phyloP scores from a whole-genome alignment of 1,139 yeast species.

The Torulaspora pretoriensis region DNA sequence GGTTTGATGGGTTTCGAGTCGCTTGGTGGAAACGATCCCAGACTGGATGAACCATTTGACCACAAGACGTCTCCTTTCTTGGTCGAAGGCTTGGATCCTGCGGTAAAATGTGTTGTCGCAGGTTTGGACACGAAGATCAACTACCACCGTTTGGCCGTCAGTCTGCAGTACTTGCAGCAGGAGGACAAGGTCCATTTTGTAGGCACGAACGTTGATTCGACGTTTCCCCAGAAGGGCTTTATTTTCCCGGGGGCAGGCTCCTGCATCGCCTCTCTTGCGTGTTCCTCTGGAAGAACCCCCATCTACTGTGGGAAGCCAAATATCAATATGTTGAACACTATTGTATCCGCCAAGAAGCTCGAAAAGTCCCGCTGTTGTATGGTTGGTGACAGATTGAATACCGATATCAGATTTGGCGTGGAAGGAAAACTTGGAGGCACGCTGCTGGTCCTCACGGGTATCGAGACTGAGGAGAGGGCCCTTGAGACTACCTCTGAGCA shows the following conservation, averaged over 20 bases:
- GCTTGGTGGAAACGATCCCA: constrained; percentile 66
- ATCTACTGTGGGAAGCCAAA: constrained; percentile 90
- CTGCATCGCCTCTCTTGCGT: constrained; percentile 73
- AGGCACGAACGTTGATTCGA: constrained; percentile 94
- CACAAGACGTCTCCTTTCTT: constrained; percentile 47
- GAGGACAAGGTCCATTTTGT: constrained; percentile 62
- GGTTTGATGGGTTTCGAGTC: constrained; percentile 61
- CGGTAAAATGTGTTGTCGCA: constrained; percentile 83
- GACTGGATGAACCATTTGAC: constrained; percentile 39
- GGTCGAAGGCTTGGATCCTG: constrained; percentile 51
- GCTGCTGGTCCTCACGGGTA: constrained; percentile 83
- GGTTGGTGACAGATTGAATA: constrained; percentile 94
- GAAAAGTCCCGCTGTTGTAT: constrained; percentile 69
- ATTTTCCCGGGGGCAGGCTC: constrained; percentile 95
- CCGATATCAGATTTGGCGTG: constrained; percentile 89
- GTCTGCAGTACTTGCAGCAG: constrained; percentile 73
- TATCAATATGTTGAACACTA: constrained; percentile 84
- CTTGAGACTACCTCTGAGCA: constrained; percentile 40
- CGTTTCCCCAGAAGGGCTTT: constrained; percentile 84
- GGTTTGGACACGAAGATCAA: constrained; percentile 77
- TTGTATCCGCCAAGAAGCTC: constrained; percentile 57
- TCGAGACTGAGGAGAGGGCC: constrained; percentile 67
- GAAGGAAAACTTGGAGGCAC: constrained; percentile 80
- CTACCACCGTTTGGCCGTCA: constrained; percentile 74
- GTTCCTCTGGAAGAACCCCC: constrained; percentile 71